Evolutionary conservation across 176 grass and related monocot genomes (phyloP).

Genomic region (Themeda triandra): DNA sequence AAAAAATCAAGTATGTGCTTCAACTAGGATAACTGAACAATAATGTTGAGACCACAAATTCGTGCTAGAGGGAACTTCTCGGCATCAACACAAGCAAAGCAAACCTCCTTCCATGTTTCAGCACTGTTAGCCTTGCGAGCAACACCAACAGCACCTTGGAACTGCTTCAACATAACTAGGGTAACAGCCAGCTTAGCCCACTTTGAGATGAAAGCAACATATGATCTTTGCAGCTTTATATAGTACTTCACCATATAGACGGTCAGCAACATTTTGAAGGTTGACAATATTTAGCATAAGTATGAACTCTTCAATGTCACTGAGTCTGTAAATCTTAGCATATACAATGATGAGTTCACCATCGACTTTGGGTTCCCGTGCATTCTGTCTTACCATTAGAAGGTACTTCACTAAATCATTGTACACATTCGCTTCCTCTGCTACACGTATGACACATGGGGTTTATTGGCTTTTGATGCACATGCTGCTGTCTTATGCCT

Average conservation of each 20-base stretch:
- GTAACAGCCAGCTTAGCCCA: too few relatives aligned
- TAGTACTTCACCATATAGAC: conserved; percentile 81
- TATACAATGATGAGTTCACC: conserved; percentile 95
- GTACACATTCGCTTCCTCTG: too few relatives aligned
- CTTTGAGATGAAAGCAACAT: conserved; percentile 87
- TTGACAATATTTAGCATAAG: conserved; percentile 97
- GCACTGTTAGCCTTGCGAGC: conserved; percentile 90
- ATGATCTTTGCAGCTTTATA: conserved; percentile 99
- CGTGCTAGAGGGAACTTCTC: conserved; percentile 97
- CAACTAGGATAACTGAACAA: too few relatives aligned
- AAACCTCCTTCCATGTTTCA: conserved; percentile 97
- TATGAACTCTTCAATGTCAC: conserved; percentile 97
- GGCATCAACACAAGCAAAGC: conserved; percentile 96
- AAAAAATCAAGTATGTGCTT: neutral
- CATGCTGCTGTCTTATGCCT: too few relatives aligned
- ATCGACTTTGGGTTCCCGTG: conserved; percentile 48
- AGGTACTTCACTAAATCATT: too few relatives aligned
- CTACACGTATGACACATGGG: too few relatives aligned
- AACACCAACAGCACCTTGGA: conserved; percentile 96
- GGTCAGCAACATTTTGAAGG: conserved; percentile 90
- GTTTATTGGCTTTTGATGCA: too few relatives aligned
- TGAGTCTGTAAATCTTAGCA: conserved; percentile 79
- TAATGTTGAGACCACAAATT: conserved; percentile 67
- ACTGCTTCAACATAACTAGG: conserved; percentile 82
- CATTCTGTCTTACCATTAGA: too few relatives aligned